phyloP scores from a whole-genome alignment of 257 asterid species.

The Solanum sejunctum region DNA sequence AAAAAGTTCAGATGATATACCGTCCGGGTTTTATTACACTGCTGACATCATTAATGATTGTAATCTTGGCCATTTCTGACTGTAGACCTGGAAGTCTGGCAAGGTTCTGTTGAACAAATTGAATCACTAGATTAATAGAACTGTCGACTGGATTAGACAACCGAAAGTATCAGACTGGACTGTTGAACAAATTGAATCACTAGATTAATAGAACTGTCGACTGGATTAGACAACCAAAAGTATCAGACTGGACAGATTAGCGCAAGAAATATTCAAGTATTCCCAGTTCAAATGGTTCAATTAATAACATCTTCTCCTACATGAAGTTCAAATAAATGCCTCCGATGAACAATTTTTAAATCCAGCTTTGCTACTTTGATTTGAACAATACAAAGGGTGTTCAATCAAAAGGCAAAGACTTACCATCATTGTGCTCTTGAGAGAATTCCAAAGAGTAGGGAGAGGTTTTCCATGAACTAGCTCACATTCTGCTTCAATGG shows the following conservation, averaged over 20 bases:
- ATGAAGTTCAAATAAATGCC: neutral
- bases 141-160: neutral
- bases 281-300: neutral
- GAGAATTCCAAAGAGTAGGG: slow-evolving; percentile 64
- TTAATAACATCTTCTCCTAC: neutral
- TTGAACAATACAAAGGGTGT: neutral
- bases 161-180: neutral
- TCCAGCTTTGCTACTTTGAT: neutral
- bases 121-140: neutral
- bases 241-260: neutral
- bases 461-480: slow-evolving; percentile 65
- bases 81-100: slow-evolving; percentile 41
- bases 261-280: neutral
- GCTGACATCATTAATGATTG: slow-evolving; percentile 34
- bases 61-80: slow-evolving; percentile 27
- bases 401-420: neutral
- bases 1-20: slow-evolving; percentile 9
- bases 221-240: neutral
- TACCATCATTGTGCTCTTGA: slow-evolving; percentile 40
- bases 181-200: slow-evolving; percentile 10
- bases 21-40: slow-evolving; percentile 62
- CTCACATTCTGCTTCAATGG: slow-evolving; percentile 51
- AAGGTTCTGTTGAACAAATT: slow-evolving; percentile 24
- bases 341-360: neutral
- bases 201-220: neutral